These are phyloP conservation scores for Sporothrix phasma DNA, from an alignment of 2,329 filamentous ascomycete genomes.

Conservation along the genomic window DNA sequence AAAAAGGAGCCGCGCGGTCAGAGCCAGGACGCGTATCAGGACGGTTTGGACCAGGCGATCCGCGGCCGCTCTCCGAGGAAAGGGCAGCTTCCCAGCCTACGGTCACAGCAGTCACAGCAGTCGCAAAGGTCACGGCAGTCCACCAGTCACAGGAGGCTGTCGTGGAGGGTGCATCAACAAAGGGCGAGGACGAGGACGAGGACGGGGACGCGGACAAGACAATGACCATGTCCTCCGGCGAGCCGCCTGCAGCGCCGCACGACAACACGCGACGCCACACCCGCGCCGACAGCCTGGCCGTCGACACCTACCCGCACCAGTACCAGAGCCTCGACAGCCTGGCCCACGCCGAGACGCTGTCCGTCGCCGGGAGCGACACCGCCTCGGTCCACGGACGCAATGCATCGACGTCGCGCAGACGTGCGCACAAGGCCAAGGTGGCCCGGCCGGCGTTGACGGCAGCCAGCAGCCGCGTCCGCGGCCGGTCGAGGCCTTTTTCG, in stretches of 20 bases:
- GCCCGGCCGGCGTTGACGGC: not conserved
- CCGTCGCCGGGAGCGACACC: constrained; percentile 3
- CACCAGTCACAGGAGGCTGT: not conserved
- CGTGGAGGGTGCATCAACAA: not conserved
- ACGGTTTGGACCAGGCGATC: not conserved
- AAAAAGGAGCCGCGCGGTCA: not conserved
- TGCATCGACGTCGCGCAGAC: constrained; percentile 46
- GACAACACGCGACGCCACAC: not conserved
- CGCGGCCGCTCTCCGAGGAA: constrained; percentile 11
- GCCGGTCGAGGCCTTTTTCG: constrained; percentile 46
- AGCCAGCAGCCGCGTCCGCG: constrained; percentile 30
- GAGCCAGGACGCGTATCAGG: constrained; percentile 30
- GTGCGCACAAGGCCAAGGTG: constrained; percentile 30
- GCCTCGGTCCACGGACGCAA: constrained; percentile 30
- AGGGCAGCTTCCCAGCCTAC: constrained; percentile 13
- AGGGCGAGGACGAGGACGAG: not conserved
- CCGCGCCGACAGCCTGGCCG: constrained; percentile 46
- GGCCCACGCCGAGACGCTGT: constrained; percentile 24
- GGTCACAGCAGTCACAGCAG: not conserved
- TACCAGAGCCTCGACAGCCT: constrained; percentile 48
- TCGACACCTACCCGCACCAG: constrained; percentile 28
- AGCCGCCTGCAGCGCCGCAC: constrained; percentile 24
- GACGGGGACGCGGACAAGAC: constrained; percentile 9
- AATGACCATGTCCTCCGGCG: not conserved
- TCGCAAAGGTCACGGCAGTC: not conserved